Base-by-base conservation (phyloP, 495 filamentous ascomycete genomes). In the Aspergillus asperescens region DNA sequence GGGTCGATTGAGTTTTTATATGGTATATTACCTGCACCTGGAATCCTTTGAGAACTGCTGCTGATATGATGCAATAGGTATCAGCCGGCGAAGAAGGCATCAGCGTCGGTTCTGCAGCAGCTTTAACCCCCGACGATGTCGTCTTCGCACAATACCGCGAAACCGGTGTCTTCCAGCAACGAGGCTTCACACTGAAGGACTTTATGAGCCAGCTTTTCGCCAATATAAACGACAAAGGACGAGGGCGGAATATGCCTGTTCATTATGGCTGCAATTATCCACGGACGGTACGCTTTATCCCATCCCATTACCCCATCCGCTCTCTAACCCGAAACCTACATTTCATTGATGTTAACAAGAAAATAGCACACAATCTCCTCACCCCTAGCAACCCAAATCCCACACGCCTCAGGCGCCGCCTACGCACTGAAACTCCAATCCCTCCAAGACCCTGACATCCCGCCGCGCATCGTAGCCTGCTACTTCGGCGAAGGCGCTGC, bases 401-500 rank as follows among this genome's bases (percentile, higher is more conserved):
- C 93, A 4, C 94, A 99, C 65, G 91, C 93, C 0, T 77, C 90
- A 5, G 93, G 93, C 2, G 90, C 93, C 22, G 93, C 94, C 1
- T 98, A 98, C 62, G 93, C 91, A 1, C 74, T 96, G 22, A 97
- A 97, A 70, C 75, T 96, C 38, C 88, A 93, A 64, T 78, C 82
- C 35, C 73, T 85, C 31, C 83, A 86, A 57, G 81, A 92, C 59
- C 88, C 87, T 0, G 78, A 78, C 49, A 62, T 69, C 4, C 75
- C 82, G 9, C 79, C 81, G 5, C 76, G 89, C 7, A 80, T 97
- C 3, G 89, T 87, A 19, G 86, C 85, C 3, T 93, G 89, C 62
- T 97, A 92, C 68, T 97, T 99, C 59, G 93, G 93, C 45, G 93
- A 99, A 77, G 93, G 93, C n/a, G 94, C 94, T 10, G 94, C 93